Base-by-base conservation (phyloP, 306 rosid species). In the Betula pendula region DNA sequence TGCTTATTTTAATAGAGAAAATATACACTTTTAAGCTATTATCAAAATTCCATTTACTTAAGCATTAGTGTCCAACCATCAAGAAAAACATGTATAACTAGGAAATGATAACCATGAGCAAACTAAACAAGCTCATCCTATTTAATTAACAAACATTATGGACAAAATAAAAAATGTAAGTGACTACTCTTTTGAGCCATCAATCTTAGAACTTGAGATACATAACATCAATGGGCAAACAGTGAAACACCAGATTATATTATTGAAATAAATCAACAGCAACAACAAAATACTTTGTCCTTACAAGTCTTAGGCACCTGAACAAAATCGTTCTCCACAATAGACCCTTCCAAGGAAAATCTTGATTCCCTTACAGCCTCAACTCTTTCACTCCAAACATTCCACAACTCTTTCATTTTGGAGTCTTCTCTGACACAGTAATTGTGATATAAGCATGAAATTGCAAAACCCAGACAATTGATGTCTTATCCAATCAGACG, bases 381-480 rank as follows among this genome's bases (percentile, higher is more conserved):
- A 72, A 95, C 99, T 84, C 97, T 89, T 80, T 71, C 86, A 77
- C 95, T 89, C 99, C 97, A 95, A 75, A 86, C 84, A 83, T 81
- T 89, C 99, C 99, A 95, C 81, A 77, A 43, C n/a, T n/a, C n/a
- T n/a, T n/a, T n/a, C n/a, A n/a, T n/a, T n/a, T n/a, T n/a, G n/a
- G n/a, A n/a, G n/a, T n/a, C n/a, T n/a, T n/a, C n/a, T n/a, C n/a
- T n/a, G n/a, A n/a, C n/a, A n/a, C n/a, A n/a, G n/a, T n/a, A n/a
- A n/a, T n/a, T n/a, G n/a, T n/a, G n/a, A n/a, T n/a, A n/a, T n/a
- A n/a, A n/a, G n/a, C n/a, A n/a, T n/a, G n/a, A n/a, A n/a, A n/a
- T n/a, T n/a, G n/a, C n/a, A n/a, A n/a, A n/a, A n/a, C n/a, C n/a
- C n/a, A n/a, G n/a, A n/a, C n/a, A n/a, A n/a, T n/a, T n/a, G n/a